Evolutionary conservation across 148 eudicot species (phyloP), one percentile per base, ranked within the genome.

Genomic region (Linanthus parryae): DNA sequence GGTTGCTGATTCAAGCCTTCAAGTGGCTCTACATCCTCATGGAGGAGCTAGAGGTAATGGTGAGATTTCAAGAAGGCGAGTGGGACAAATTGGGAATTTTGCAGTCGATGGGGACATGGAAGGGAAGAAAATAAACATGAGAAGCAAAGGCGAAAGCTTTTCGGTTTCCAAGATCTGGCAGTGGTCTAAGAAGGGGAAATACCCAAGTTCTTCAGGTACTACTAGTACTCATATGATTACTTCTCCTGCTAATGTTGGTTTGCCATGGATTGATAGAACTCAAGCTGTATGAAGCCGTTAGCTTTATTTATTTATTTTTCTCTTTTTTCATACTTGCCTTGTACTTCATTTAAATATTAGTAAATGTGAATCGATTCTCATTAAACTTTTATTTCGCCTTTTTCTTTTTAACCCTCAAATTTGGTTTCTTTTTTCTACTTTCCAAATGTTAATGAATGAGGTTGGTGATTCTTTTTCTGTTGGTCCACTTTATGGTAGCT

Each of bases 91-190:
- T 58, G 71, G 71, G 44, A 61, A 80, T 68, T 73, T 46, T 11
- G 23, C 63, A 27, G 36, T 35, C 45, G 73, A 66, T 43, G 73
- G 62, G 38, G 88, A 76, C 54, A 30, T 40, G 38, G 76, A 77
- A 48, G 95, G 79, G 54, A 90, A 82, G 61, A 85, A 57, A 58
- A 80, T 85, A 30, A 75, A 62, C 58, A 61, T 54, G 19, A 67
- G 85, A 43, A 71, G 71, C 46, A 90, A 85, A 71, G 81, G 77
- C 30, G 98, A 91, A 48, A 83, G 94, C 69, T 73, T 86, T 61
- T 91, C 98, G 11, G 94, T 91, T 25, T 91, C 95, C 44, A 91
- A 91, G 81, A 86, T 91, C 45, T 91, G 98, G 98, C 62, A 72
- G 53, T 91, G 95, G 98, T 76, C 98, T 57, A 86, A 77, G 72